Base-by-base conservation (phyloP, 2,329 filamentous ascomycete genomes). In the Aspergillus hiratsukae region DNA sequence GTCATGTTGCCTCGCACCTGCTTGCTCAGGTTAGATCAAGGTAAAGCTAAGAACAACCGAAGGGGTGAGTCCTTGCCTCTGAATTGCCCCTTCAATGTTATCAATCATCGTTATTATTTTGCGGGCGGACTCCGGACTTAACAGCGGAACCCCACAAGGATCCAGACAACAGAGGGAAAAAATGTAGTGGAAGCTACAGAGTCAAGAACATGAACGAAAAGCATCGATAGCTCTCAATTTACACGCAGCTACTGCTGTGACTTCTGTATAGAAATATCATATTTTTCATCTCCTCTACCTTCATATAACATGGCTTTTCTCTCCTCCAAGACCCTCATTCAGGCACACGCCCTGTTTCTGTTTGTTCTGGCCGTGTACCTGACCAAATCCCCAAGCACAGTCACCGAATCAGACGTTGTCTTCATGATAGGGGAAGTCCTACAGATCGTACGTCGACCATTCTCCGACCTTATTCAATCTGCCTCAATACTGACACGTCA, bases 331-430 rank as follows among this genome's bases (percentile, higher is more conserved):
- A 90, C 87, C 8, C 87, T 96, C 72, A 87, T 97, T 66, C 88
- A 89, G 65, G 87, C 86, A 52, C 78, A 96, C 64, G 89, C 88
- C 64, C 83, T 96, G 70, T 91, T 94, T 78, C 90, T 96, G 76
- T 75, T 96, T 62, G 90, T 89, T 5, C 79, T 94, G 50, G 91
- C 87, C 66, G 91, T 87, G 75, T 90, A 94, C 78, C 88, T 97
- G 76, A 81, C 95, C 66, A 87, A 84, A 45, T 86, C 82, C 57
- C 92, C 92, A 5, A 76, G 78, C 59, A 80, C 83, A 46, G 81
- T 97, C 66, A 85, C 89, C 50, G 87, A 93, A 69, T 90, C 95
- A 67, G 86, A 87, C 52, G 73, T 96, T 23, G 89, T 96, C 49
- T 90, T 85, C 64, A 82, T 96, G 29, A 77, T 96, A 27, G 91